Evolutionary conservation across 2,329 filamentous ascomycete species (phyloP).

Genomic region (Trichophaea hybrida): DNA sequence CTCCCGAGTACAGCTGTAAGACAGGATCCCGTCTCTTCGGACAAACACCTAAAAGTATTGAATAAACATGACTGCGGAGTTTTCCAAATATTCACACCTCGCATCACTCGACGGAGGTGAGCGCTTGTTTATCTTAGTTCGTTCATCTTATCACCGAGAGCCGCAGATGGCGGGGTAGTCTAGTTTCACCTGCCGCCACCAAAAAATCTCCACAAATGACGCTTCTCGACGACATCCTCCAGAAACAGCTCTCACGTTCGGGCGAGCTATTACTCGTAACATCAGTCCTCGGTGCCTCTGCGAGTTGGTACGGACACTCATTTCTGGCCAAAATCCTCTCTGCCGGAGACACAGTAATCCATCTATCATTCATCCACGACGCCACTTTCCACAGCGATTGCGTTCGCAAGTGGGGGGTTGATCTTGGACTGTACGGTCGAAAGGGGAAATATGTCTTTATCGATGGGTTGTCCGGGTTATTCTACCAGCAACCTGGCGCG

Average conservation of each 20-base stretch:
- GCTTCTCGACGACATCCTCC: background rate
- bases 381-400: background rate
- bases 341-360: background rate
- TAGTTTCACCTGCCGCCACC: too few relatives aligned
- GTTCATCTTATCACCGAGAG: background rate
- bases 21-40: too few relatives aligned
- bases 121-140: background rate
- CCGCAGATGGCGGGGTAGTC: background rate
- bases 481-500: background rate
- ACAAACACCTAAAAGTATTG: too few relatives aligned
- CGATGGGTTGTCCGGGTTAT: constrained; percentile 55
- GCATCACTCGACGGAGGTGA: too few relatives aligned
- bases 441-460: constrained; percentile 55
- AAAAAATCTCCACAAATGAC: background rate
- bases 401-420: constrained; percentile 43
- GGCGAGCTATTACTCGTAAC: constrained; percentile 47
- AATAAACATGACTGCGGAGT: too few relatives aligned
- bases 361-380: constrained; percentile 4
- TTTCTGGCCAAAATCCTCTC: background rate
- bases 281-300: constrained; percentile 47
- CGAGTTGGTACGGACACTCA: constrained; percentile 42
- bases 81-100: too few relatives aligned
- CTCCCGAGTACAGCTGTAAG: too few relatives aligned
- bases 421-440: constrained; percentile 46
- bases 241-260: constrained; percentile 6